A percentile compares a stretch with the other conserved stretches of the same genome.
Conservation (phyloP, 2,329 filamentous ascomycete species). For the Alternaria sp. region DNA sequence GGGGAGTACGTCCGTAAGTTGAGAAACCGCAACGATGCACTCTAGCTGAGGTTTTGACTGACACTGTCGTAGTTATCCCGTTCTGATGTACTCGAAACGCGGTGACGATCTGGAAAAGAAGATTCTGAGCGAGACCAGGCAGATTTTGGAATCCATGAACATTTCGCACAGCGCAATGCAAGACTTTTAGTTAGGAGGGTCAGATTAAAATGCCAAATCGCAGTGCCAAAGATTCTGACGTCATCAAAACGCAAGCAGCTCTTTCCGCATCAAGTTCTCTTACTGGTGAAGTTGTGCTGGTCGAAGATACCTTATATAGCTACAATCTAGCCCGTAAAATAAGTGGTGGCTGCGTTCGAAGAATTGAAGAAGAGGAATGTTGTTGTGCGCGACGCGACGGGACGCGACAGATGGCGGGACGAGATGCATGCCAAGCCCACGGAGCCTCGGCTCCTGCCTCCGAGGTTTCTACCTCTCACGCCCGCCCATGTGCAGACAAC, state of each 20-base stretch:
- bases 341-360: background rate
- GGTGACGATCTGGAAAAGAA: background rate
- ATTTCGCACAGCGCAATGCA: background rate
- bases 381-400: background rate
- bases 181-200: background rate
- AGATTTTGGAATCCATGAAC: background rate
- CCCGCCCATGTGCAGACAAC: background rate
- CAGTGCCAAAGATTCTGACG: background rate
- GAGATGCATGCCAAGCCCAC: background rate
- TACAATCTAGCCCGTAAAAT: background rate
- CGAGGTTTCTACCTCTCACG: background rate
- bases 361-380: background rate
- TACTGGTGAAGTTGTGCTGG: background rate
- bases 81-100: slow-evolving; percentile 1
- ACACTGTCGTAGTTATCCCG: background rate
- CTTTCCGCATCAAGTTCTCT: background rate
- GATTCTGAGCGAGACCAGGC: background rate
- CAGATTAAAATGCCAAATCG: background rate
- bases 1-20: slow-evolving; percentile 55
- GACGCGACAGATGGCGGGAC: background rate
- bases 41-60: background rate
- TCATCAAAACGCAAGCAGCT: background rate
- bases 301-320: background rate
- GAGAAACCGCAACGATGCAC: too few relatives aligned
- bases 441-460: background rate